A percentile compares a stretch with the other conserved stretches of the same genome.
Evolutionary conservation across 2,329 filamentous ascomycete genomes (phyloP).

Genomic region (Monosporascus cannonballus): DNA sequence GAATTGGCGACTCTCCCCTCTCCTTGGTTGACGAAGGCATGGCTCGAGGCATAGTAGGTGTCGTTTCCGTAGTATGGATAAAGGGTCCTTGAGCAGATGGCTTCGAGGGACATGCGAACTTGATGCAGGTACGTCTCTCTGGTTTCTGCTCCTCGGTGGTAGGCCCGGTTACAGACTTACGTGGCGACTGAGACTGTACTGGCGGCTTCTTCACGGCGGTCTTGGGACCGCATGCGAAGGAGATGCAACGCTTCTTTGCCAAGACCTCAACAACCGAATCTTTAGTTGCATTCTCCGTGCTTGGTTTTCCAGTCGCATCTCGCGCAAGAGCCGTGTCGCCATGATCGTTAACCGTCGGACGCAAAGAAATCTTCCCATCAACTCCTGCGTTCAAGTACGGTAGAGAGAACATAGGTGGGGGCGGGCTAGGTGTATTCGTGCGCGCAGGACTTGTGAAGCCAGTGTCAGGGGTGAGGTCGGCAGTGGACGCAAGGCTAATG

Average conservation of each 20-base stretch:
- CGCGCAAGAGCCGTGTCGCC: conserved; percentile 15
- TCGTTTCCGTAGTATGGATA: conserved; percentile 23
- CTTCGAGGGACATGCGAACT: conserved; percentile 65
- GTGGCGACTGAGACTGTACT: conserved; percentile 29
- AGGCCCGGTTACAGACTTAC: conserved; percentile 26
- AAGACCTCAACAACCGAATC: conserved; percentile 57
- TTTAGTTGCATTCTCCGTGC: conserved; percentile 27
- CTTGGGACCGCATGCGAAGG: conserved; percentile 77
- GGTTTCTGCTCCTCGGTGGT: conserved; percentile 30
- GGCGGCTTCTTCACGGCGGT: conserved; percentile 40
- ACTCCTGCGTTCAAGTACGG: conserved; percentile 30
- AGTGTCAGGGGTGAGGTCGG: conserved; percentile 91
- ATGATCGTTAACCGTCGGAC: conserved; percentile 20
- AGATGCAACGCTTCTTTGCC: conserved; percentile 82
- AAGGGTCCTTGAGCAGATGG: conserved; percentile 37
- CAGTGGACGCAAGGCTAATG: conserved; percentile 73
- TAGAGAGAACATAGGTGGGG: conserved; percentile 55
- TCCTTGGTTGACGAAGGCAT: conserved; percentile 8
- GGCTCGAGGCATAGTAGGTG: conserved; percentile 1
- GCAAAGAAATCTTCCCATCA: conserved; percentile 20
- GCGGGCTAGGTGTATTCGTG: conserved; percentile 82
- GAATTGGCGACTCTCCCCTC: conserved; percentile 15
- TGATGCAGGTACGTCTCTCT: conserved; percentile 58
- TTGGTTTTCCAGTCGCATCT: conserved; percentile 6
- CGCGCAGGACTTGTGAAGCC: conserved; percentile 85